Percentiles rank a stretch among this genome's conserved stretches.
Conservation (phyloP, 2,329 filamentous ascomycete genomes). For the Xylariaceae sp. region DNA sequence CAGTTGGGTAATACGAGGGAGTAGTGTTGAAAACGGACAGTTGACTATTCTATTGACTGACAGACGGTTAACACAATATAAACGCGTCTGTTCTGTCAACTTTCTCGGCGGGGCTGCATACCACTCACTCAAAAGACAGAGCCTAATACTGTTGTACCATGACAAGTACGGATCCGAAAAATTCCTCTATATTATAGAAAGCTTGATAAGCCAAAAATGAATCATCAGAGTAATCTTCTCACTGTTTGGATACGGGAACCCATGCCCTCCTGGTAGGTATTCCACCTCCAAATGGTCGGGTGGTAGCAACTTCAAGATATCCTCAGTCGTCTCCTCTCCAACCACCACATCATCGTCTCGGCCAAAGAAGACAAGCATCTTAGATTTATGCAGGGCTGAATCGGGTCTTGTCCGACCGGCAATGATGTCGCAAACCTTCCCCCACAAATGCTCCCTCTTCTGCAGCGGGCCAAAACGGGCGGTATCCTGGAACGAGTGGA, state of each 20-base stretch:
- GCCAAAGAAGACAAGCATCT: slow-evolving; percentile 36
- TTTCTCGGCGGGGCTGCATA: no score
- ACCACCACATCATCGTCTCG: slow-evolving; percentile 31
- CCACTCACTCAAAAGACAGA: no score
- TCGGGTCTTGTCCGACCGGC: slow-evolving; percentile 30
- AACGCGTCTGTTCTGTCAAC: no score
- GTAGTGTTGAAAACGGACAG: no score
- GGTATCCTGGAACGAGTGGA: slow-evolving; percentile 36
- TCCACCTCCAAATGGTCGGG: slow-evolving; percentile 30
- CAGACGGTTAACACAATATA: no score
- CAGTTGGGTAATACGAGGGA: no score
- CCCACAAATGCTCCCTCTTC: slow-evolving; percentile 29
- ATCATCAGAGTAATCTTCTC: no score
- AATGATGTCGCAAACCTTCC: slow-evolving; percentile 33
- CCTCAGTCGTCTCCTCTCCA: slow-evolving; percentile 32
- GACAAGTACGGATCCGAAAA: no score
- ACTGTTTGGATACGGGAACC: slow-evolving; percentile 36
- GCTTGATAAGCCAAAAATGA: no score
- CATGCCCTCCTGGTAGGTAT: slow-evolving; percentile 35
- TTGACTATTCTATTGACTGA: no score
- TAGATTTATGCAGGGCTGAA: slow-evolving; percentile 29
- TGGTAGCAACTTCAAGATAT: slow-evolving; percentile 36
- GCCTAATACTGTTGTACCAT: no score
- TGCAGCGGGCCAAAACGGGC: slow-evolving; percentile 30
- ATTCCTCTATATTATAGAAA: no score